Base-by-base conservation (phyloP, 2,329 filamentous ascomycete species). In the Phyllosticta citribraziliensis region DNA sequence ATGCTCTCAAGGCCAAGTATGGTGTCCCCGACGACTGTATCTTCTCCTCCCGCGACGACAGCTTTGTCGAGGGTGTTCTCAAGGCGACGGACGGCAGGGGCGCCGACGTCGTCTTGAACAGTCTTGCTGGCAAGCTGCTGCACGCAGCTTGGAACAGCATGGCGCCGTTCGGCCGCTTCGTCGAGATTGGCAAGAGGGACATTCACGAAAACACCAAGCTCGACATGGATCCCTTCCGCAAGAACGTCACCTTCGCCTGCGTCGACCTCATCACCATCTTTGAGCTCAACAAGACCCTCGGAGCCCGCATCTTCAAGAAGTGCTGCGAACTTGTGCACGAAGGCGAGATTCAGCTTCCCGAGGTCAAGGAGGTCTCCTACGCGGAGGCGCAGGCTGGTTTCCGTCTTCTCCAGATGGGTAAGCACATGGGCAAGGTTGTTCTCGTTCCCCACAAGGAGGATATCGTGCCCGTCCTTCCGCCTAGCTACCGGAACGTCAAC, bases 71-170 rank as follows among this genome's bases (percentile, higher is more conserved):
- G 0, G 65, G 58, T 3, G 62, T 76, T 11, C 58, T 62, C 25
- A 54, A 64, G 8, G 60, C 62, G 19, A 76, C 74, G 0, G 53
- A 65, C 11, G 67, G 64, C 17, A 54, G 55, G 6, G 74, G 74
- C n/a, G 68, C 74, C 11, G 71, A 76, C 62, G 69, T 75, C 5
- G 63, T 73, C 5, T 63, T 75, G 58, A 74, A 71, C 63, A 62
- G 54, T 17, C n/a, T 64, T 1, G 56, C 66, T 8, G 66, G 65
- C 2, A 65, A 70, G 22, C 22, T 64, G 4, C 59, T 71, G 14
- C 63, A 63, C 2, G 71, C 74, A 0, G 76, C 75, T 0, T 81
- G 75, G 76, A 63, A 71, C 9, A 79, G 76, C 54, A 68, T 82
- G 2, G 77, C 79, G 1, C 51, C 65, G 10, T 70, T 68, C 40